A percentile compares a stretch with the other conserved stretches of the same genome.
Evolutionary conservation across 805 yeast species (phyloP).

Genomic region (Danielozyma ontarioensis): DNA sequence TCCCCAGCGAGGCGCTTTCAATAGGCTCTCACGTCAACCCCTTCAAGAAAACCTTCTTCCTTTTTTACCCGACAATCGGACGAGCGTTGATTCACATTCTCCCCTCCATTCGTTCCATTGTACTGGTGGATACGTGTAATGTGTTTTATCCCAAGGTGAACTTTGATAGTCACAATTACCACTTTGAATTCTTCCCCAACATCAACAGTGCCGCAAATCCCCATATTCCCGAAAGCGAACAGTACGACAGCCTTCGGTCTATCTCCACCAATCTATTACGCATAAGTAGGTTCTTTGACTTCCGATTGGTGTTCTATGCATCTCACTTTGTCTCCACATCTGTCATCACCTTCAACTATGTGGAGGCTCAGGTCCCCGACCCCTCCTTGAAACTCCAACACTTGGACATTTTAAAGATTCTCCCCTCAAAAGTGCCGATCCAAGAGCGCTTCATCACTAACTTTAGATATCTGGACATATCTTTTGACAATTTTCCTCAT

Average conservation of each 20-base stretch:
- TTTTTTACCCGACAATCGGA: constrained; percentile 32
- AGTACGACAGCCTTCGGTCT: constrained; percentile 15
- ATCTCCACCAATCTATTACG: constrained; percentile 24
- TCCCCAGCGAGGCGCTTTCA: constrained; percentile 28
- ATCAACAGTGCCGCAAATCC: constrained; percentile 5
- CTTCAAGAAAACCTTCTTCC: constrained; percentile 26
- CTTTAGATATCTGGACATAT: constrained; percentile 5
- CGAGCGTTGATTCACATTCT: constrained; percentile 27
- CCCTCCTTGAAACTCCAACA: constrained; percentile 6
- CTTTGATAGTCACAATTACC: constrained; percentile 16
- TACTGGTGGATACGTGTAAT: constrained; percentile 30
- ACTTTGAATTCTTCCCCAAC: constrained; percentile 6
- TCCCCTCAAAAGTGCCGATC: constrained; percentile 11
- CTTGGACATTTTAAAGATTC: constrained; percentile 12
- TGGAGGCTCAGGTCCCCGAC: constrained; percentile 6
- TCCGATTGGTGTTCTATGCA: constrained; percentile 22
- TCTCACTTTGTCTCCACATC: constrained; percentile 16
- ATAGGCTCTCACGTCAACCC: constrained; percentile 23
- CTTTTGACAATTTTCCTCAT: constrained; percentile 12
- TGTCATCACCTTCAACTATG: constrained; percentile 17
- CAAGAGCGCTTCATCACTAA: constrained; percentile 8
- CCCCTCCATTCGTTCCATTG: constrained; percentile 29
- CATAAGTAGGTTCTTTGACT: constrained; percentile 28
- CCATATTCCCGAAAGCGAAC: constrained; percentile 9
- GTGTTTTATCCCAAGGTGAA: constrained; percentile 28